Conservation (phyloP, 805 yeast species). For the Candida wancherniae region DNA sequence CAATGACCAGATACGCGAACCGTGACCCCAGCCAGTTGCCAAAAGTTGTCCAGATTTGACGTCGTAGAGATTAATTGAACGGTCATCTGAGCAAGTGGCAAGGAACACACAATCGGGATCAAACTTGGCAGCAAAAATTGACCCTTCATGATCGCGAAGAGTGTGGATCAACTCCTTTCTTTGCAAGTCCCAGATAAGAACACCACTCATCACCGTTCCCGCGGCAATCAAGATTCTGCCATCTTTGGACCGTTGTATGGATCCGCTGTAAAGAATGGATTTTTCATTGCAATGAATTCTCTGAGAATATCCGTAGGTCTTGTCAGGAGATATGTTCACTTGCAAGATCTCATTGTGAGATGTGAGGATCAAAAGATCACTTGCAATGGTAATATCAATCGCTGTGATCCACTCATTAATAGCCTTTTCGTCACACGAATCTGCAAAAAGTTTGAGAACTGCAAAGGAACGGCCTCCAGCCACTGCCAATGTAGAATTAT, state of each 20-base stretch:
- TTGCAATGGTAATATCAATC: slow-evolving; percentile 41
- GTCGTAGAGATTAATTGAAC: slow-evolving; percentile 79
- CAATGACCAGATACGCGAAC: slow-evolving; percentile 87
- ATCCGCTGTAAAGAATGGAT: slow-evolving; percentile 84
- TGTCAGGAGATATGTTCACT: slow-evolving; percentile 26
- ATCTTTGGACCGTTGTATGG: slow-evolving; percentile 45
- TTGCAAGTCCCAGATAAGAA: slow-evolving; percentile 67
- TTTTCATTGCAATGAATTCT: slow-evolving; percentile 56
- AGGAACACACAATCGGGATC: slow-evolving; percentile 51
- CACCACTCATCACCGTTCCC: slow-evolving; percentile 92
- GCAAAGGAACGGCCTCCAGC: slow-evolving; percentile 75
- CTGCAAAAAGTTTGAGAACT: slow-evolving; percentile 23
- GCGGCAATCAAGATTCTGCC: slow-evolving; percentile 60
- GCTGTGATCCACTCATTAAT: slow-evolving; percentile 79
- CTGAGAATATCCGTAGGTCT: slow-evolving; percentile 19
- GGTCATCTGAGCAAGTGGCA: slow-evolving; percentile 88
- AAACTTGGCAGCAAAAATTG: slow-evolving; percentile 75
- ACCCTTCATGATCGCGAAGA: slow-evolving; percentile 80
- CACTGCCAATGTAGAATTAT: slow-evolving; percentile 31
- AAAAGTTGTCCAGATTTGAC: slow-evolving; percentile 50
- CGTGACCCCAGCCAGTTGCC: slow-evolving; percentile 94
- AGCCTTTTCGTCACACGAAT: slow-evolving; percentile 38
- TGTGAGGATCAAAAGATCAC: slow-evolving; percentile 50
- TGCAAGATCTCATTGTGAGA: slow-evolving; percentile 68
- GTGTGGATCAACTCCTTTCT: slow-evolving; percentile 43